Evolutionary conservation across 2,329 filamentous ascomycete species (phyloP), one percentile per base, ranked within the genome.

Genomic region (Ophiostoma triangulosporum): DNA sequence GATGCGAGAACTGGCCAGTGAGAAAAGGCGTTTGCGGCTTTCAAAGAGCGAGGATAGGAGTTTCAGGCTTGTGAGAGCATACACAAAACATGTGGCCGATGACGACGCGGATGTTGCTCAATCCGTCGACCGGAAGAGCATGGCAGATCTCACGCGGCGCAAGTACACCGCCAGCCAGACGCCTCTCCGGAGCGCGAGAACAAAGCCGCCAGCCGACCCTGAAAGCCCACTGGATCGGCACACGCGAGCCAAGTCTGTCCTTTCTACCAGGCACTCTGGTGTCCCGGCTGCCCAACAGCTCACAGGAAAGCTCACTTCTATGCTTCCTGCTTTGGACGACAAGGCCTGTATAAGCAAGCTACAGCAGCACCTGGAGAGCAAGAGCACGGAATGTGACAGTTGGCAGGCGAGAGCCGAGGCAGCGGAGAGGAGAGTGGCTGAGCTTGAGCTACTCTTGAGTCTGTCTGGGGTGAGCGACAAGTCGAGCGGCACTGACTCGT

Each of bases 391-490:
- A 48, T 62, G 67, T 32, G 60, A 65, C 29, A 69, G 66, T 57
- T 84, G 80, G 80, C 74, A 69, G 57, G 69, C 68, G 31, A 68
- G 77, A 31, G 80, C 80, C 0, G 71, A 78, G 60, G 67, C 70
- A 4, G 78, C 78, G 0, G 79, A 84, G 65, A 69, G 66, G 56
- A 69, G 73, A 49, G 62, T 81, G 17, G 67, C 69, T 4, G 69
- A 73, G 24, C 71, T 76, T 55, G 69, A 77, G 60, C 43, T 46
- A 15, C 43, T 46, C 9, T 29, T 55, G 50, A 29, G 26, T 5
- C 33, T 55, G 3, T 24, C 49, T 7, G 63, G 65, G 4, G 43
- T 54, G 40, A 32, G 48, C 36, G 43, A 26, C 8, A 36, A 46
- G 26, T 27, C 43, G 7, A 17, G 26, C 3, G 26, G 40, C 9